A percentile compares a stretch with the other conserved stretches of the same genome.
These are phyloP conservation scores for Diaporthe sp. DNA, from an alignment of 2,329 filamentous ascomycete species.

Conservation along the genomic window DNA sequence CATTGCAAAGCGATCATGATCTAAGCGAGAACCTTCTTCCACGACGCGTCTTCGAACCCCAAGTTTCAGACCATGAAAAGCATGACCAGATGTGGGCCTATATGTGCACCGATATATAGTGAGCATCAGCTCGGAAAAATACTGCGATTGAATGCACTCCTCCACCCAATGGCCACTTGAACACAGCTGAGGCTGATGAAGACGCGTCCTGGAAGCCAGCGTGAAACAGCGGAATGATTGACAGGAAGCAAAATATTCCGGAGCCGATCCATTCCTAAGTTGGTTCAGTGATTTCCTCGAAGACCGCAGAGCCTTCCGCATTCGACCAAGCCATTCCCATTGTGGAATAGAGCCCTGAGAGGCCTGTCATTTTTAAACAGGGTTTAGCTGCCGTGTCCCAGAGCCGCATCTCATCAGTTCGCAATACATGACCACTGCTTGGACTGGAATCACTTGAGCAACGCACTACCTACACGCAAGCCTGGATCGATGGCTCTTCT, in stretches of 20 bases:
- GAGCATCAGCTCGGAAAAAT: background rate
- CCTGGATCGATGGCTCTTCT: too few species aligned
- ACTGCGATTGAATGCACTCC: background rate
- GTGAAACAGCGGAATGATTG: conserved; percentile 1
- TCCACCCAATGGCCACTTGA: background rate
- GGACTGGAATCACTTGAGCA: background rate
- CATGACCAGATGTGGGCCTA: background rate
- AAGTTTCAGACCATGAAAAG: background rate
- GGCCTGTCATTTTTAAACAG: background rate
- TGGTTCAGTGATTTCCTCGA: background rate
- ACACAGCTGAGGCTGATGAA: background rate
- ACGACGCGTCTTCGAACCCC: background rate
- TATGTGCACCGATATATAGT: background rate
- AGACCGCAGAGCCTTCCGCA: background rate
- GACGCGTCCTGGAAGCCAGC: background rate
- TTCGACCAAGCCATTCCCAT: background rate
- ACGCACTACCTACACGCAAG: too few species aligned
- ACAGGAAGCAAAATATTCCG: background rate
- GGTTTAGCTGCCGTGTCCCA: background rate
- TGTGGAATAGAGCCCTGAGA: background rate
- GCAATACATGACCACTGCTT: background rate
- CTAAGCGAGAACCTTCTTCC: background rate
- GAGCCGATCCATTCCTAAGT: background rate
- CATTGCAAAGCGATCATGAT: background rate
- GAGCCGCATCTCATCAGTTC: background rate